These are phyloP conservation scores for Hypoxylon sp. DNA, from an alignment of 2,329 filamentous ascomycete species.

Conservation along the genomic window DNA sequence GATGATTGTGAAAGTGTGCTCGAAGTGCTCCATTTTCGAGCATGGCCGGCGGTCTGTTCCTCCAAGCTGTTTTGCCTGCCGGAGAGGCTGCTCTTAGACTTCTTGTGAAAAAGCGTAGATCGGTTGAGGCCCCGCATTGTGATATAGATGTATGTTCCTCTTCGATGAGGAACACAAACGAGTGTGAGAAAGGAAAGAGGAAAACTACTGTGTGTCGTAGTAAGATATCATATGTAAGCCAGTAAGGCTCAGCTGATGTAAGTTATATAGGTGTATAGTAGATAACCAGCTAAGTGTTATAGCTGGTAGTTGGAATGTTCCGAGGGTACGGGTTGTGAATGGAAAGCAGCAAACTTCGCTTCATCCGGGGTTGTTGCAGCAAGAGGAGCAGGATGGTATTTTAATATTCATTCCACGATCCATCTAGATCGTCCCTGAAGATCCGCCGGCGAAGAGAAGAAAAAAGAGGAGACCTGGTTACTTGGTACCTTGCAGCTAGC, in stretches of 20 bases:
- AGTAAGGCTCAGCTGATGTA: slow-evolving; percentile 19
- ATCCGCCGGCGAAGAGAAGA: slow-evolving; percentile 30
- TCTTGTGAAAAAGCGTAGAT: slow-evolving; percentile 43
- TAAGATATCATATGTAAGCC: slow-evolving; percentile 14
- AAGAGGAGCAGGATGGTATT: slow-evolving; percentile 18
- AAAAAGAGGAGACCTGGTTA: slow-evolving; percentile 29
- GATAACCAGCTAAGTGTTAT: slow-evolving; percentile 12
- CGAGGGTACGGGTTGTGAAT: slow-evolving; percentile 7
- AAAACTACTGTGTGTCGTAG: slow-evolving; percentile 23
- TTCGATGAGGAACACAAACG: slow-evolving; percentile 6
- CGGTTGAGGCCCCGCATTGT: slow-evolving; percentile 33
- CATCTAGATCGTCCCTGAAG: slow-evolving; percentile 43
- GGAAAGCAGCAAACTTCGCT: slow-evolving; percentile 10
- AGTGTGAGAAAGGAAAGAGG: slow-evolving; percentile 23
- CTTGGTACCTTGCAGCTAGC: slow-evolving; percentile 42
- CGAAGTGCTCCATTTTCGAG: slow-evolving; percentile 43
- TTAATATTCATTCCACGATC: slow-evolving; percentile 31
- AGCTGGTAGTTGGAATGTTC: slow-evolving; percentile 23
- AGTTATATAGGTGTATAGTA: slow-evolving; percentile 9
- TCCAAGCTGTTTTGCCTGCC: slow-evolving; percentile 34
- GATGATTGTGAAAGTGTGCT: slow-evolving; percentile 43
- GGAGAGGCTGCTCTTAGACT: slow-evolving; percentile 39
- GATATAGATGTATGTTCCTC: slow-evolving; percentile 2
- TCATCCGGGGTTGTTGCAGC: not conserved
- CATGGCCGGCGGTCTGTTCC: slow-evolving; percentile 27